Conservation (phyloP, 768 basidiomycete species). For the Lactifluus echinatus region DNA sequence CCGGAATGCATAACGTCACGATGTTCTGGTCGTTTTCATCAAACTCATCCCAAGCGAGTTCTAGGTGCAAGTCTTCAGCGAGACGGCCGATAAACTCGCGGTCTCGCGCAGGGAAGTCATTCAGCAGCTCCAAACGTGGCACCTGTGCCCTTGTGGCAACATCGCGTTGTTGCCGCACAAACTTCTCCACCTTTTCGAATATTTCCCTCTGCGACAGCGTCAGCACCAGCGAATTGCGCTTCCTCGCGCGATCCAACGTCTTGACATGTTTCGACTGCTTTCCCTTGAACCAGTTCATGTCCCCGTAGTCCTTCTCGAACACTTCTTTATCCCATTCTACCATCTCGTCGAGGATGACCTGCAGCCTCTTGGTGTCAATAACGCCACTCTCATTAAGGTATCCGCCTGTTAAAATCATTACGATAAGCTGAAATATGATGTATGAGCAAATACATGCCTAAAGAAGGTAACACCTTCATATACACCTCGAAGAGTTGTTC, state of each 20-base stretch:
- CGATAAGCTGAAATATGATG: background rate
- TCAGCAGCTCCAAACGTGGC: constrained; percentile 56
- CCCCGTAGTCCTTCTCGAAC: constrained; percentile 87
- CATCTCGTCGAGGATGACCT: constrained; percentile 85
- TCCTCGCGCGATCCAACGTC: constrained; percentile 53
- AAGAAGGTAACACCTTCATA: constrained; percentile 78
- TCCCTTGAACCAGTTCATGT: constrained; percentile 89
- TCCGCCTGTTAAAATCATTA: constrained; percentile 49
- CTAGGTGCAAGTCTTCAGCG: constrained; percentile 68
- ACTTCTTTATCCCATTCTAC: constrained; percentile 79
- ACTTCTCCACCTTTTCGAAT: constrained; percentile 69
- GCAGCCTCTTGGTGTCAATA: constrained; percentile 73
- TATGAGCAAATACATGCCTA: constrained; percentile 36
- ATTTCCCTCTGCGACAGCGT: constrained; percentile 68
- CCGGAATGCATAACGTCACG: constrained; percentile 58
- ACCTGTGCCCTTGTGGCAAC: constrained; percentile 27
- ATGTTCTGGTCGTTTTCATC: constrained; percentile 76
- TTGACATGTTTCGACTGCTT: constrained; percentile 73
- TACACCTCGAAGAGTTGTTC: constrained; percentile 93
- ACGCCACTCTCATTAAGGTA: constrained; percentile 88
- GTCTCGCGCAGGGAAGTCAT: constrained; percentile 74
- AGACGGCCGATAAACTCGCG: constrained; percentile 70
- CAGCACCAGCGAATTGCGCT: constrained; percentile 44
- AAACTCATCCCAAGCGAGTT: constrained; percentile 87
- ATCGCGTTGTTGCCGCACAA: constrained; percentile 47